phyloP scores from a whole-genome alignment of 306 rosid species.

The Boehmeria nivea region DNA sequence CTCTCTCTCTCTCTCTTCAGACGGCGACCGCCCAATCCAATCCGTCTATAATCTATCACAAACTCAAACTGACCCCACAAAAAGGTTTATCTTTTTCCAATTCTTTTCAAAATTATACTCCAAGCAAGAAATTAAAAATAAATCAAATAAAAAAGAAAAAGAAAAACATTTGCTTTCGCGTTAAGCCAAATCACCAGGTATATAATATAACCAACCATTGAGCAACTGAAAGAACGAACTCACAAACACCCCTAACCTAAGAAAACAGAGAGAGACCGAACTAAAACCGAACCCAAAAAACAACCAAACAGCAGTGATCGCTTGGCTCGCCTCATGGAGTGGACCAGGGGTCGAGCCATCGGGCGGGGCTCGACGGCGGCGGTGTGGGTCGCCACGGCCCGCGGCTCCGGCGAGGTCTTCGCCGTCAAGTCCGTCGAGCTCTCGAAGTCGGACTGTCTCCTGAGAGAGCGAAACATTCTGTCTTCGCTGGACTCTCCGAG shows the following conservation, averaged over 20 bases:
- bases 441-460: constrained; percentile 39
- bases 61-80: constrained; percentile 13
- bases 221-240: too few species aligned
- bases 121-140: too few species aligned
- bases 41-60: constrained; percentile 15
- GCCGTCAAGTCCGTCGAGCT: constrained; percentile 67
- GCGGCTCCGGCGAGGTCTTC: constrained; percentile 26
- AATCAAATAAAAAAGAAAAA: too few species aligned
- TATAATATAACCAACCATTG: background rate
- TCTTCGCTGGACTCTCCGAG: constrained; percentile 43
- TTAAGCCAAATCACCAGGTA: constrained; percentile 24
- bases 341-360: constrained; percentile 57
- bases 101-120: too few species aligned
- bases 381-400: constrained; percentile 41
- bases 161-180: constrained; percentile 13
- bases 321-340: constrained; percentile 48
- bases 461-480: constrained; percentile 50
- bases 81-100: constrained; percentile 5
- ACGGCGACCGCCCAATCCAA: constrained; percentile 80
- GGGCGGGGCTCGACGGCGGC: constrained; percentile 85
- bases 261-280: constrained; percentile 5
- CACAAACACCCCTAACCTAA: too few species aligned
- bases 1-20: background rate
- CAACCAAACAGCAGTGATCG: background rate
- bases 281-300: background rate